Percentiles rank a stretch among this genome's conserved stretches.
Conservation (phyloP, 345 rosid species). For the Eucalyptus cloeziana region DNA sequence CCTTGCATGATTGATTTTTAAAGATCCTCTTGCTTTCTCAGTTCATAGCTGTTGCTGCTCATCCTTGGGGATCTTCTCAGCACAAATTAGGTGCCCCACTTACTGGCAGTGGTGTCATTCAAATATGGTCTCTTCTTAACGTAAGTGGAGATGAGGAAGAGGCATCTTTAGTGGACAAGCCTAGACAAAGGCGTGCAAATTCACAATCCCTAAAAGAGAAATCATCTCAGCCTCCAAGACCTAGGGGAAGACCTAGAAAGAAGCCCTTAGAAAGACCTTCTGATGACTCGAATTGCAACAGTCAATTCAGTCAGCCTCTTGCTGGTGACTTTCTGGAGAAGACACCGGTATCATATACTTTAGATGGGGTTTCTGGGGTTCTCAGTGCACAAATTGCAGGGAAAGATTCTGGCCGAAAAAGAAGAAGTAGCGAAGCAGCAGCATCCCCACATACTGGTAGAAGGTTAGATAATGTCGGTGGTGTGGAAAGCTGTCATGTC, state of each 20-base stretch:
- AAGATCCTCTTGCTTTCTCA: conserved; percentile 5
- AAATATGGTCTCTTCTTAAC: conserved; percentile 77
- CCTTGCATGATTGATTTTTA: background rate
- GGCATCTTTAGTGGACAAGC: background rate
- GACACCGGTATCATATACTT: conserved; percentile 12
- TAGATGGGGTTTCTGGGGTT: conserved; percentile 15
- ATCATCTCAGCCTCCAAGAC: conserved; percentile 1
- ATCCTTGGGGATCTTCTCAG: conserved; percentile 68
- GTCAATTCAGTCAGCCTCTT: conserved; percentile 23
- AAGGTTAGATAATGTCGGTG: conserved; percentile 10
- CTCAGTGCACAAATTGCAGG: conserved; percentile 7
- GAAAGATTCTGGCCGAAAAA: conserved; percentile 3
- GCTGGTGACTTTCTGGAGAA: conserved; percentile 15
- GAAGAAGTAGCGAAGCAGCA: conserved; percentile 1
- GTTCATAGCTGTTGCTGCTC: conserved; percentile 91
- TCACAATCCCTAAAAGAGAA: conserved; percentile 1
- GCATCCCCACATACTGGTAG: background rate
- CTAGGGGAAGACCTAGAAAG: conserved; percentile 22
- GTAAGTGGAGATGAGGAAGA: conserved; percentile 12
- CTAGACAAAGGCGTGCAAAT: background rate
- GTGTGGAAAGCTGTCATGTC: background rate
- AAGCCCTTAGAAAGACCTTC: conserved; percentile 2
- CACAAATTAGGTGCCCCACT: conserved; percentile 67
- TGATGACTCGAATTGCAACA: background rate
- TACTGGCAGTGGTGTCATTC: conserved; percentile 76